Percentiles rank a stretch among this genome's conserved stretches.
Evolutionary conservation across 2,329 filamentous ascomycete species (phyloP).

Genomic region (Davidsoniella eucalypti): DNA sequence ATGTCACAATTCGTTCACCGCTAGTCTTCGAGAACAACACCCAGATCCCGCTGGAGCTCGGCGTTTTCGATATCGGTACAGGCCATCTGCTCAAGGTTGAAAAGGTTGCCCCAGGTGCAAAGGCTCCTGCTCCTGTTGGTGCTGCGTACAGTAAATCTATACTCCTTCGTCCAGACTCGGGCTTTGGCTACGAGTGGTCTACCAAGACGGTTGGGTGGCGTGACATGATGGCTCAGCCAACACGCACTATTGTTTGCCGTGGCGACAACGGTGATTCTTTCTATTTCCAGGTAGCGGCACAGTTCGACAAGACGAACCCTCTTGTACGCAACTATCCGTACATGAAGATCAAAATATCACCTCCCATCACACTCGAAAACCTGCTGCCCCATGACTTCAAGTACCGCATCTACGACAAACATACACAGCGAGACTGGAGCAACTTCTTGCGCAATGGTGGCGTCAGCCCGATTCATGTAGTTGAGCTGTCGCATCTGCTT

Average conservation of each 20-base stretch:
- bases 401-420: conserved; percentile 97
- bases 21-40: conserved; percentile 90
- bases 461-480: conserved; percentile 90
- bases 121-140: conserved; percentile 77
- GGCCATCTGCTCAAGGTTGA: conserved; percentile 93
- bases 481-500: conserved; percentile 84
- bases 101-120: conserved; percentile 86
- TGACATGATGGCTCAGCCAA: conserved; percentile 71
- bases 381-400: conserved; percentile 96
- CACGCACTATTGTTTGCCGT: conserved; percentile 73
- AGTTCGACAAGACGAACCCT: conserved; percentile 69
- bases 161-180: conserved; percentile 78
- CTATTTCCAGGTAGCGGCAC: conserved; percentile 89
- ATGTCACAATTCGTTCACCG: conserved; percentile 87
- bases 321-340: conserved; percentile 75
- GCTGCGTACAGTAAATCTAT: conserved; percentile 80
- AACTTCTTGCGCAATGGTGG: conserved; percentile 96
- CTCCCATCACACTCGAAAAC: conserved; percentile 88
- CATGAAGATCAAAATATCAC: conserved; percentile 83
- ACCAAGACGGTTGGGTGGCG: conserved; percentile 83
- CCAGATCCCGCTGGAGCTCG: conserved; percentile 86
- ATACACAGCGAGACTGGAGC: conserved; percentile 96
- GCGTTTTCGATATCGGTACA: conserved; percentile 73
- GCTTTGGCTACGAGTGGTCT: conserved; percentile 94
- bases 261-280: conserved; percentile 80